These are phyloP conservation scores for Venturia aucupariae DNA, from an alignment of 2,329 filamentous ascomycete genomes.

Conservation along the genomic window DNA sequence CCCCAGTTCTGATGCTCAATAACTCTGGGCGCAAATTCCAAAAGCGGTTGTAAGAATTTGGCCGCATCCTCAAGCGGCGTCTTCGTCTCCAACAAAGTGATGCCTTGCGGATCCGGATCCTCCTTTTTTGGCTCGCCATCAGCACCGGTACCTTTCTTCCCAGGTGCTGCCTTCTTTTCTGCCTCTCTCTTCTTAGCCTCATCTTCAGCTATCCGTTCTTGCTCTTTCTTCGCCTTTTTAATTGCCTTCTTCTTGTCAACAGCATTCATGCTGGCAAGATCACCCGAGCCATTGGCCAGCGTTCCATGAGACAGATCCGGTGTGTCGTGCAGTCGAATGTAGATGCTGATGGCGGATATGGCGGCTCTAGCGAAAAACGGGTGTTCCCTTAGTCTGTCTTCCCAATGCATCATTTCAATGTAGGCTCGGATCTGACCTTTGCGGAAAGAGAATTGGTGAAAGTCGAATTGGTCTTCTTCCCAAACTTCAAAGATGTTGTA, in stretches of 20 bases:
- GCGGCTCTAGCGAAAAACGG: constrained; percentile 86
- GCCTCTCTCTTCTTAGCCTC: constrained; percentile 73
- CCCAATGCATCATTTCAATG: constrained; percentile 93
- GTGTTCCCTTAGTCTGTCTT: constrained; percentile 82
- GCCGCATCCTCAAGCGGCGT: constrained; percentile 78
- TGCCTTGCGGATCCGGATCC: constrained; percentile 78
- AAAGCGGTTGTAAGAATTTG: constrained; percentile 72
- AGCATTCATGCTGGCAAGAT: constrained; percentile 41
- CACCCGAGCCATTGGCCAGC: constrained; percentile 45
- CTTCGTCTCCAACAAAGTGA: constrained; percentile 68
- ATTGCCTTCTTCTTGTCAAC: constrained; percentile 75
- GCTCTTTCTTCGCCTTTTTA: constrained; percentile 84
- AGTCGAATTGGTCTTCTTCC: constrained; percentile 98
- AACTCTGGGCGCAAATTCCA: constrained; percentile 73
- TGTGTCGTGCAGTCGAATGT: constrained; percentile 69
- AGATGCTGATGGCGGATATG: constrained; percentile 69
- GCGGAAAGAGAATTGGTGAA: constrained; percentile 93
- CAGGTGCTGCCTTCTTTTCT: constrained; percentile 58
- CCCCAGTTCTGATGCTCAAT: constrained; percentile 75
- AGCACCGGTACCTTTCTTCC: constrained; percentile 48
- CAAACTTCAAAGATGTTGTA: constrained; percentile 92
- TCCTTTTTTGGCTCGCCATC: constrained; percentile 66
- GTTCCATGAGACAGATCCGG: constrained; percentile 55
- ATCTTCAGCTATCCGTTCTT: constrained; percentile 60
- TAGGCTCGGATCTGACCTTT: constrained; percentile 95